Evolutionary conservation across 768 basidiomycete genomes (phyloP).

Genomic region (Tulasnella calospora): DNA sequence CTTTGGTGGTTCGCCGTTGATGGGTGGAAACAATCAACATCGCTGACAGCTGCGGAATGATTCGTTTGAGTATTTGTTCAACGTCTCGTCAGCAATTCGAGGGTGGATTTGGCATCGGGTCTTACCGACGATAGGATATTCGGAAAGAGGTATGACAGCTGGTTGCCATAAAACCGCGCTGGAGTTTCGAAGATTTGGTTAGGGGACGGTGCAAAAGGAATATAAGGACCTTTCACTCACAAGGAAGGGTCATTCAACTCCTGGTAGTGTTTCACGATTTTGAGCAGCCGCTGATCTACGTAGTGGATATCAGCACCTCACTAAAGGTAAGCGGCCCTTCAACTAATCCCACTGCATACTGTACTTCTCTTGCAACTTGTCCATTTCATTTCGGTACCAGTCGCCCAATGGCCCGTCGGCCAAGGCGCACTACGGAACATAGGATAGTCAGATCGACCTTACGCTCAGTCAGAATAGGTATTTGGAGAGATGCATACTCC

Average conservation of each 20-base stretch:
- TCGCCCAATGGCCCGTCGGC: conserved; percentile 24
- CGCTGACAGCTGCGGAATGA: conserved; percentile 21
- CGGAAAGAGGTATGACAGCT: conserved; percentile 22
- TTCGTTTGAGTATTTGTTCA: not conserved
- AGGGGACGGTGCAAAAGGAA: not conserved
- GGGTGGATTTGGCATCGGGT: not conserved
- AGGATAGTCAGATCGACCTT: not conserved
- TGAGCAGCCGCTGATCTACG: conserved; percentile 24
- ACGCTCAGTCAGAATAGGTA: not conserved
- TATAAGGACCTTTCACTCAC: conserved; percentile 5
- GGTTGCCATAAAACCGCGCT: conserved; percentile 30
- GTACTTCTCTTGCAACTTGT: conserved; percentile 25
- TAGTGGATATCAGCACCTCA: not conserved
- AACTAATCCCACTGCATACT: not conserved
- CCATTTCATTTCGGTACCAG: conserved; percentile 25
- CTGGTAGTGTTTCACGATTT: conserved; percentile 29
- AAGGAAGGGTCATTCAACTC: conserved; percentile 26
- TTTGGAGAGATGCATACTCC: conserved; percentile 14
- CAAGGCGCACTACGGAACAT: conserved; percentile 24
- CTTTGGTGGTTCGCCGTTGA: conserved; percentile 27
- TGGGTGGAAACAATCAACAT: conserved; percentile 30
- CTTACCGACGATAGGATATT: conserved; percentile 28
- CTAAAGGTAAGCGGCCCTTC: no score
- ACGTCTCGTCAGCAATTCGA: not conserved
- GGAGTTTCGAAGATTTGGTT: not conserved